Evolutionary conservation across 495 filamentous ascomycete genomes (phyloP).

Genomic region (Aspergillus bertholletiae): DNA sequence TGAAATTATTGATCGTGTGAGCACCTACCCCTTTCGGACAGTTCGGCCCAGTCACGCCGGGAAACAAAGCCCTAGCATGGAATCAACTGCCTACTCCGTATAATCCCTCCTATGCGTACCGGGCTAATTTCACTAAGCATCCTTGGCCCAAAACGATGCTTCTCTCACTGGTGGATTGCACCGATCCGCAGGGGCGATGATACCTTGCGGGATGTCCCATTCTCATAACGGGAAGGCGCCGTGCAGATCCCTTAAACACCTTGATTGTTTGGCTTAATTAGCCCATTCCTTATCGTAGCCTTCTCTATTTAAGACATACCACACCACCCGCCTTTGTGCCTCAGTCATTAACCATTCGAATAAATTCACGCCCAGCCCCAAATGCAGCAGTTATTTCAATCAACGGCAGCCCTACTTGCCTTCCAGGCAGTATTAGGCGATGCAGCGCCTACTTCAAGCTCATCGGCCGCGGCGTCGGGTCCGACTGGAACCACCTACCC

Average conservation of each 20-base stretch:
- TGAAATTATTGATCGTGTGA: too few relatives aligned
- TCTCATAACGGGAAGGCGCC: background rate
- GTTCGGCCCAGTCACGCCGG: background rate
- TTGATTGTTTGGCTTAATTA: background rate
- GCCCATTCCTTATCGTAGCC: background rate
- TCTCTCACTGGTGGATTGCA: background rate
- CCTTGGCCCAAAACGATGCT: background rate
- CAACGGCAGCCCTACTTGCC: background rate
- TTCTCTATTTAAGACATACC: background rate
- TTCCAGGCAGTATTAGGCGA: background rate
- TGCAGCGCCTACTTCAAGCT: background rate
- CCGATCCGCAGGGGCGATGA: background rate
- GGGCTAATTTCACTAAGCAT: background rate
- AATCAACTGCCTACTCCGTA: too few relatives aligned
- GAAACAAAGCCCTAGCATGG: background rate
- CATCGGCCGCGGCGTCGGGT: conserved; percentile 11
- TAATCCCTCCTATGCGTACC: too few relatives aligned
- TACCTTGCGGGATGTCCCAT: background rate
- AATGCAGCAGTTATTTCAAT: background rate
- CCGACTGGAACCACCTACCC: conserved; percentile 29
- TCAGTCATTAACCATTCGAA: background rate
- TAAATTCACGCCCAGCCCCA: background rate
- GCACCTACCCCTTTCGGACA: too few relatives aligned
- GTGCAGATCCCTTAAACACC: background rate
- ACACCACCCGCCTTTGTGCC: background rate